Conservation (phyloP, 768 basidiomycete species). For the Panus rudis region DNA sequence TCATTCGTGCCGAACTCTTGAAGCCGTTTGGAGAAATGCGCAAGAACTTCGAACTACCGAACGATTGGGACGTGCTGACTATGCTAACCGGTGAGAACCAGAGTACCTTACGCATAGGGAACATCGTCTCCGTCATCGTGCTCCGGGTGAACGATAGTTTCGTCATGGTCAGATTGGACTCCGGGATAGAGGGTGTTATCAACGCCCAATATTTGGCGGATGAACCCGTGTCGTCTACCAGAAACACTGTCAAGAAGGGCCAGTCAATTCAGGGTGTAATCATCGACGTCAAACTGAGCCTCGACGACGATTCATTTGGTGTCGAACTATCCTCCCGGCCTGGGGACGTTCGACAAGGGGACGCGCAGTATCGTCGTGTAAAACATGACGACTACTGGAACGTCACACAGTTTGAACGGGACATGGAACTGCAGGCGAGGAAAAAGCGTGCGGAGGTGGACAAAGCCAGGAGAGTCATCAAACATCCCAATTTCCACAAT, state of each 20-base stretch:
- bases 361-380: slow-evolving; percentile 54
- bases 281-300: slow-evolving; percentile 58
- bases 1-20: slow-evolving; percentile 82
- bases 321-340: slow-evolving; percentile 73
- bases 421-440: slow-evolving; percentile 64
- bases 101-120: slow-evolving; percentile 66
- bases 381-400: slow-evolving; percentile 62
- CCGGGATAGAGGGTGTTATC: slow-evolving; percentile 84
- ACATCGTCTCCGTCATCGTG: slow-evolving; percentile 75
- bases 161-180: slow-evolving; percentile 77
- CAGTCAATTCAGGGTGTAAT: slow-evolving; percentile 79
- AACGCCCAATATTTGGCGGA: slow-evolving; percentile 52
- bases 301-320: slow-evolving; percentile 53
- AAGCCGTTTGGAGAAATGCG: slow-evolving; percentile 76
- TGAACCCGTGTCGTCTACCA: slow-evolving; percentile 28
- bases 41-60: slow-evolving; percentile 52
- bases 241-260: slow-evolving; percentile 58
- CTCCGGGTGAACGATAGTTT: slow-evolving; percentile 43
- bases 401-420: slow-evolving; percentile 52
- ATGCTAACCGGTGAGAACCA: slow-evolving; percentile 94
- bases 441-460: slow-evolving; percentile 85
- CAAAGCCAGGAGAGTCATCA: slow-evolving; percentile 77
- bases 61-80: slow-evolving; percentile 76
- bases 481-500: slow-evolving; percentile 98
- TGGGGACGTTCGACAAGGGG: slow-evolving; percentile 53